A percentile compares a stretch with the other conserved stretches of the same genome.
Conservation (phyloP, 2,329 filamentous ascomycete species). For the Paraphoma sp. region DNA sequence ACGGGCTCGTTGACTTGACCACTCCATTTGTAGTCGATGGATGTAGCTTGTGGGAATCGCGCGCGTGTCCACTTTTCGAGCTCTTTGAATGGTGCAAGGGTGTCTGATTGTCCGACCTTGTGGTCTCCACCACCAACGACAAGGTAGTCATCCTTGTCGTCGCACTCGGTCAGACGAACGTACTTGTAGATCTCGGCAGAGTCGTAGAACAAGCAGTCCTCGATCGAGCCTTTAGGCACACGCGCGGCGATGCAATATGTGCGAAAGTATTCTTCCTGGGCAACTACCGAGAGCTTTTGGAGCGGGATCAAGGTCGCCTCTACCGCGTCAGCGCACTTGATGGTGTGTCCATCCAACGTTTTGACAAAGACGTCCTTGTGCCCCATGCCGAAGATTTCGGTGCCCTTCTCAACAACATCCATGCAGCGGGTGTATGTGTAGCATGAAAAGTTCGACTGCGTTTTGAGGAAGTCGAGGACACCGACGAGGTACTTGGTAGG, state of each 20-base stretch:
- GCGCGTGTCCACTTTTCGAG: constrained; percentile 61
- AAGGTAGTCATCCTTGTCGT: constrained; percentile 62
- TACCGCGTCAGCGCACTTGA: constrained; percentile 58
- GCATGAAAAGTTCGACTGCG: constrained; percentile 61
- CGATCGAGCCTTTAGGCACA: constrained; percentile 59
- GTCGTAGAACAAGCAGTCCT: constrained; percentile 65
- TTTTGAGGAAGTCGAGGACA: constrained; percentile 58
- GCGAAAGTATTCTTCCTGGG: constrained; percentile 60
- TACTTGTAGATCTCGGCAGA: constrained; percentile 64
- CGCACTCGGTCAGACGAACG: constrained; percentile 60
- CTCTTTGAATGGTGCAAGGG: constrained; percentile 56
- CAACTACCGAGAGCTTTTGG: constrained; percentile 61
- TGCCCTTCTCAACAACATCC: constrained; percentile 57
- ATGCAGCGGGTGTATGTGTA: constrained; percentile 60
- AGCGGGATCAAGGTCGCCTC: constrained; percentile 64
- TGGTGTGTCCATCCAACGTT: constrained; percentile 55
- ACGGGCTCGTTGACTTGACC: constrained; percentile 64
- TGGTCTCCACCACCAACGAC: constrained; percentile 65
- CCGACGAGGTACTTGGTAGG: constrained; percentile 63
- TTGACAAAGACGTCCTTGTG: constrained; percentile 56
- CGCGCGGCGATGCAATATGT: constrained; percentile 65
- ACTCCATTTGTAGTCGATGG: constrained; percentile 63
- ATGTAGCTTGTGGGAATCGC: constrained; percentile 58
- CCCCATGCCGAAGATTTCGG: constrained; percentile 53
- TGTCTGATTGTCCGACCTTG: constrained; percentile 62